These are phyloP conservation scores for Trypanosoma vivax DNA, from an alignment of 208 protist genomes.

Conservation along the genomic window DNA sequence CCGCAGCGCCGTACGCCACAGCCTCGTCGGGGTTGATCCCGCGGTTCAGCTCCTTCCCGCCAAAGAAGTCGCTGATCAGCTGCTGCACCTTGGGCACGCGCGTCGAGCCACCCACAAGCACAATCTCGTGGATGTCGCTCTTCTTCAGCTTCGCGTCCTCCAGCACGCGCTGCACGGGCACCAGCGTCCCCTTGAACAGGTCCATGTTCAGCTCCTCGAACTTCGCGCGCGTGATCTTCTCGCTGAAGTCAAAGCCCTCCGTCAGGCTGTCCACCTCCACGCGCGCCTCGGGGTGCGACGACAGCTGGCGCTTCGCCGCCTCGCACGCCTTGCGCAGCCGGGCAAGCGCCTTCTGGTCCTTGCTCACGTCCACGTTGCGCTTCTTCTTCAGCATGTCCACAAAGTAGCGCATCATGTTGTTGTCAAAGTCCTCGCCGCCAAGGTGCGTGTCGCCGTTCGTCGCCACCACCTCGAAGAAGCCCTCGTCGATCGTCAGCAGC, in stretches of 20 bases:
- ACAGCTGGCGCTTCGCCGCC: slow-evolving; percentile 68
- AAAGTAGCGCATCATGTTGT: slow-evolving; percentile 4
- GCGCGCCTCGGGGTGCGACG: slow-evolving; percentile 69
- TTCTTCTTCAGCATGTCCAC: slow-evolving; percentile 49
- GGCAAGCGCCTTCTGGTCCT: slow-evolving; percentile 59
- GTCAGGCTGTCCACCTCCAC: slow-evolving; percentile 95
- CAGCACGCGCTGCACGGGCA: slow-evolving; percentile 93
- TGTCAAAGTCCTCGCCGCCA: slow-evolving; percentile 4
- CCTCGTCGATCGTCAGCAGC: slow-evolving; percentile 1
- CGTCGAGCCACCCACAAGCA: slow-evolving; percentile 93
- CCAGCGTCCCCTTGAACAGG: slow-evolving; percentile 94
- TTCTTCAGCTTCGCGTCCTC: slow-evolving; percentile 94
- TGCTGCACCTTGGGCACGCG: slow-evolving; percentile 97
- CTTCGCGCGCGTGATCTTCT: slow-evolving; percentile 91
- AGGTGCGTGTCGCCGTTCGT: slow-evolving; percentile 6
- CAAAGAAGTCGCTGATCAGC: slow-evolving; percentile 96
- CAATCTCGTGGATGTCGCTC: slow-evolving; percentile 94
- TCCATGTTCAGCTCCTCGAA: slow-evolving; percentile 97
- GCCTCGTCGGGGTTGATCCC: slow-evolving; percentile 86
- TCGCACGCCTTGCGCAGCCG: slow-evolving; percentile 64
- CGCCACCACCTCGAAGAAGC: slow-evolving; percentile 5
- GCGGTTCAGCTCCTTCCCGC: slow-evolving; percentile 94
- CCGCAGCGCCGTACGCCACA: slow-evolving; percentile 94
- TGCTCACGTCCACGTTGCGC: slow-evolving; percentile 73
- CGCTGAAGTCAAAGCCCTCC: slow-evolving; percentile 95